Conservation (phyloP, 805 yeast species). For the Candida ficus region DNA sequence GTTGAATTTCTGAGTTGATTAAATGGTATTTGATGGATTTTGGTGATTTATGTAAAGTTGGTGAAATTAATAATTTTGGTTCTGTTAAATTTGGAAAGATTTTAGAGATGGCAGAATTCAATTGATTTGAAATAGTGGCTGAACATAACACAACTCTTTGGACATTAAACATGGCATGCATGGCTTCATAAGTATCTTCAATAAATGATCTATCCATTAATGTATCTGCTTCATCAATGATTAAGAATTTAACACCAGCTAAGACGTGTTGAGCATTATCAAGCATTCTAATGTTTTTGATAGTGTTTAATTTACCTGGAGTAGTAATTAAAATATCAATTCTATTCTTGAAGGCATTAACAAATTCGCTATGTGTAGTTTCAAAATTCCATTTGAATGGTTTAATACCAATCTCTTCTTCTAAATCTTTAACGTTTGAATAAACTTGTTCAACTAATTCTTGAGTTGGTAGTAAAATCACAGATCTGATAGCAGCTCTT, state of each 20-base stretch:
- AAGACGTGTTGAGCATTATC: constrained; percentile 35
- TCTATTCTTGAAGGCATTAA: constrained; percentile 42
- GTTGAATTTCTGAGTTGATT: constrained; percentile 70
- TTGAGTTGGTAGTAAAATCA: constrained; percentile 84
- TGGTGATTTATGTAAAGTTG: constrained; percentile 82
- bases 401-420: constrained; percentile 35
- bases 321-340: constrained; percentile 83
- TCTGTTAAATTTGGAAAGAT: constrained; percentile 56
- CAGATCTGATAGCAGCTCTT: constrained; percentile 53
- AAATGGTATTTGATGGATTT: constrained; percentile 64
- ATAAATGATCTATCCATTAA: constrained; percentile 78
- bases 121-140: constrained; percentile 83
- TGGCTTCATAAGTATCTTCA: constrained; percentile 52
- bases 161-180: constrained; percentile 47
- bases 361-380: constrained; percentile 47
- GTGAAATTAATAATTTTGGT: constrained; percentile 57
- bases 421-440: constrained; percentile 31
- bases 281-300: constrained; percentile 31
- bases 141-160: constrained; percentile 72
- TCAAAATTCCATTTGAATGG: constrained; percentile 60
- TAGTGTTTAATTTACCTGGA: constrained; percentile 59
- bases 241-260: constrained; percentile 51
- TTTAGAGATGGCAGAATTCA: constrained; percentile 53
- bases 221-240: constrained; percentile 93
- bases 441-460: constrained; percentile 83